phyloP scores from a whole-genome alignment of 1,139 yeast genomes.

The Sporopachydermia cereana region DNA sequence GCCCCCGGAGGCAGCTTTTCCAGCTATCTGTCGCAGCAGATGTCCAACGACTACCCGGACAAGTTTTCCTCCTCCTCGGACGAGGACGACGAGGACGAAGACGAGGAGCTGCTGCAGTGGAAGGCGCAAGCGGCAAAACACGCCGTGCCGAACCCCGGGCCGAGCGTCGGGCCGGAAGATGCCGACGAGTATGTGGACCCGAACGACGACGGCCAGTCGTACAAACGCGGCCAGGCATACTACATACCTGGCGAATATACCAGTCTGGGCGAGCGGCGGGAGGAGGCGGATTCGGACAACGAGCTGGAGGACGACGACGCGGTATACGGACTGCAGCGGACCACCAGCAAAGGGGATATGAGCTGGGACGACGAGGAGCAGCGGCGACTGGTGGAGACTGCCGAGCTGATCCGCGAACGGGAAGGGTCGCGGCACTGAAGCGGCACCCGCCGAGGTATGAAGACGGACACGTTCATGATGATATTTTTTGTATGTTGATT shows the following conservation, averaged over 20 bases:
- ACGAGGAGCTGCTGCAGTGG: conserved; percentile 4
- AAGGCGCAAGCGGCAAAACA: neutral
- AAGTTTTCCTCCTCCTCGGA: conserved; percentile 35
- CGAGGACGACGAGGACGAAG: conserved; percentile 4
- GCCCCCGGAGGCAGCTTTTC: conserved; percentile 45
- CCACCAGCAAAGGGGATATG: conserved; percentile 29
- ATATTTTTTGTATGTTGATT: no score
- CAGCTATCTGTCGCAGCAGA: conserved; percentile 74
- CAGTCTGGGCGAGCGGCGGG: conserved; percentile 11
- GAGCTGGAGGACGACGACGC: conserved; percentile 16
- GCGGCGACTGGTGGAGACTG: conserved; percentile 24
- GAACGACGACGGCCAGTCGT: conserved; percentile 70
- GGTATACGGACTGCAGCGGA: conserved; percentile 26
- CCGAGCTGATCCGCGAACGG: conserved; percentile 18
- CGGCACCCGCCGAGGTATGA: neutral
- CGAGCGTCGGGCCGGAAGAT: conserved; percentile 21
- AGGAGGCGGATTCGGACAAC: conserved; percentile 8
- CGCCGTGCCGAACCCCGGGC: conserved; percentile 8
- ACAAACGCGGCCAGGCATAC: conserved; percentile 42
- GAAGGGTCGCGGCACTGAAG: conserved; percentile 7
- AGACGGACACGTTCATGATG: no score
- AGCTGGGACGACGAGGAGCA: conserved; percentile 30
- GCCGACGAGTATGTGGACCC: conserved; percentile 68
- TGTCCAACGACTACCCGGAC: conserved; percentile 49
- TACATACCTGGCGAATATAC: conserved; percentile 17